Conservation (phyloP, 2,329 filamentous ascomycete genomes). For the Fonsecaea pedrosoi region DNA sequence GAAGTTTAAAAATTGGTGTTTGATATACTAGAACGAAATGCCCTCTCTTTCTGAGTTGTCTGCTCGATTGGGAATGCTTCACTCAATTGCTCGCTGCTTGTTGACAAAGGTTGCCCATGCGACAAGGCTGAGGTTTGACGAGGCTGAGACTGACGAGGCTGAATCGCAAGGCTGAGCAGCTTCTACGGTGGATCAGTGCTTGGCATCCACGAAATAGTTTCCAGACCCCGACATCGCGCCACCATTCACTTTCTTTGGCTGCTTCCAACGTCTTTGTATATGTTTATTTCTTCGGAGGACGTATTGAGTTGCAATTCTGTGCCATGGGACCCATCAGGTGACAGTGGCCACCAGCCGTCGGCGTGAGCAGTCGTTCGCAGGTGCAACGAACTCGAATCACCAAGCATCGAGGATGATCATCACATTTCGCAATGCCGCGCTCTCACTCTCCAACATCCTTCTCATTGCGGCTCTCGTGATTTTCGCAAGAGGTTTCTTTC, state of each 20-base stretch:
- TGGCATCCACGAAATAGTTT: neutral
- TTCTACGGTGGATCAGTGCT: conserved; percentile 1
- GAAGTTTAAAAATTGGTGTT: neutral
- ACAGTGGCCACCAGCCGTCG: neutral
- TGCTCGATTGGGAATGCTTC: too few species aligned
- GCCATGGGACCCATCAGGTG: neutral
- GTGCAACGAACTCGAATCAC: neutral
- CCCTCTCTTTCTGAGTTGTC: too few species aligned
- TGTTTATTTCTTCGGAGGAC: neutral
- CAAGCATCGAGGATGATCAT: conserved; percentile 13
- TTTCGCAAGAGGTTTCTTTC: conserved; percentile 92
- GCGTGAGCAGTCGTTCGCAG: neutral
- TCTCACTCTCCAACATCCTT: conserved; percentile 36
- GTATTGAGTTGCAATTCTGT: neutral
- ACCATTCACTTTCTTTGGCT: neutral
- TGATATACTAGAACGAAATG: neutral
- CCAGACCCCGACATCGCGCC: neutral
- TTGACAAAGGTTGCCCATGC: neutral
- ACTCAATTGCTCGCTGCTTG: neutral
- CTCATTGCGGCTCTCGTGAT: conserved; percentile 57
- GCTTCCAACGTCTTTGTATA: neutral
- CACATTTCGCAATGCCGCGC: conserved; percentile 3
- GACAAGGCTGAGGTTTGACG: neutral
- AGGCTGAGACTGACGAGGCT: neutral
- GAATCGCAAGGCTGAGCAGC: neutral